A percentile compares a stretch with the other conserved stretches of the same genome.
These are phyloP conservation scores for Houttuynia cordata DNA, from an alignment of 164 flowering plant species.

Conservation along the genomic window DNA sequence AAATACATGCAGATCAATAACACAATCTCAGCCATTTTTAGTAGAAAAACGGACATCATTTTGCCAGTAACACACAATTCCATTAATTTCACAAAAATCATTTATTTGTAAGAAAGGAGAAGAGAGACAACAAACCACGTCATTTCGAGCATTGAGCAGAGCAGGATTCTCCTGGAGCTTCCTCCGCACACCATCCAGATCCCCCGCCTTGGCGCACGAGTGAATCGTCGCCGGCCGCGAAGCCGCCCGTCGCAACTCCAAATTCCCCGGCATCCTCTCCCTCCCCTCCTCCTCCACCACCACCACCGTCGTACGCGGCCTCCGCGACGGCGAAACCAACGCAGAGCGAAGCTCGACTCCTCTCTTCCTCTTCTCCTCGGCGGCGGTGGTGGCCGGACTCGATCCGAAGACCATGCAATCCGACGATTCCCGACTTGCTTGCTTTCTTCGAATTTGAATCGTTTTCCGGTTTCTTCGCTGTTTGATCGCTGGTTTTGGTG, in stretches of 20 bases:
- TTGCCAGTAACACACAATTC: not conserved
- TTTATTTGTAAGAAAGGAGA: not conserved
- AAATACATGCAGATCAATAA: too few species aligned
- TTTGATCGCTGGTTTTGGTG: too few species aligned
- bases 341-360: not conserved
- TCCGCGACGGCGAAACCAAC: not conserved
- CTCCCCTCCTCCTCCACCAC: not conserved
- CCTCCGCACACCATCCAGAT: constrained; percentile 48
- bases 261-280: constrained; percentile 21
- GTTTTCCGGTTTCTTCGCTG: too few species aligned
- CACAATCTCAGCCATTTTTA: too few species aligned
- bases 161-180: constrained; percentile 56
- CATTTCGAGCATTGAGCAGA: constrained; percentile 75
- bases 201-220: constrained; percentile 68
- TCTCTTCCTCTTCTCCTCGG: not conserved
- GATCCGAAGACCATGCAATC: not conserved
- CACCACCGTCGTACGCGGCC: not conserved
- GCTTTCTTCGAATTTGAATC: too few species aligned
- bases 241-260: constrained; percentile 46
- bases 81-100: not conserved
- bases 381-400: not conserved
- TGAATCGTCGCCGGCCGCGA: constrained; percentile 56
- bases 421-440: too few species aligned
- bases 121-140: constrained; percentile 35
- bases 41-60: too few species aligned